Evolutionary conservation across 202 grass and related monocot species (phyloP).

Genomic region (Digitaria exilis): DNA sequence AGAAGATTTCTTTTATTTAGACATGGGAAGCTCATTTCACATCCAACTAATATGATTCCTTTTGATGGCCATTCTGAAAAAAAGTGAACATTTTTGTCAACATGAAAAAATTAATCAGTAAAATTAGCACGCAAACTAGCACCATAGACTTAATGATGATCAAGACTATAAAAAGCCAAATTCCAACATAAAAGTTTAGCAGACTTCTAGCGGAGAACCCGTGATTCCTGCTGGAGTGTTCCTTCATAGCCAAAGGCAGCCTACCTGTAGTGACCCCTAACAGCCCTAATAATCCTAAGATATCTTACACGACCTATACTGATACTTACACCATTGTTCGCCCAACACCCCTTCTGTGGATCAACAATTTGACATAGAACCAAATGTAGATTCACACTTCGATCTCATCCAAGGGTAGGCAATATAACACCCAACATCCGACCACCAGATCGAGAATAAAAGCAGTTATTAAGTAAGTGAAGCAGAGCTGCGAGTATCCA

Average conservation of each 20-base stretch:
- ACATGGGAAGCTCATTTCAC: not conserved
- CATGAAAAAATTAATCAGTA: not conserved
- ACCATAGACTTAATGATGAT: too few relatives aligned
- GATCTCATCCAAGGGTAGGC: not conserved
- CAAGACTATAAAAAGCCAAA: not conserved
- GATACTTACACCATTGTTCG: not conserved
- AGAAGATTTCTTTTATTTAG: not conserved
- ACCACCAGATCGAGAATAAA: slow-evolving; percentile 40
- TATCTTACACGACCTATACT: not conserved
- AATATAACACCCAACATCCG: slow-evolving; percentile 10
- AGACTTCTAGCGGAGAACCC: not conserved
- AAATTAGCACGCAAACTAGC: not conserved
- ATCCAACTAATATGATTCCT: not conserved
- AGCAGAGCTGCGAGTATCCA: not conserved
- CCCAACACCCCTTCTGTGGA: not conserved
- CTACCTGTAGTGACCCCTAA: slow-evolving; percentile 2
- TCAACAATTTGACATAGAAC: not conserved
- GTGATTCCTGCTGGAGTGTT: not conserved
- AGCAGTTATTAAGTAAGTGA: not conserved
- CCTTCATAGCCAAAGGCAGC: not conserved
- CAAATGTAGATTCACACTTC: not conserved
- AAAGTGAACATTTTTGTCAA: not conserved
- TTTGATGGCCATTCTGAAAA: not conserved
- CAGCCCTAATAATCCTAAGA: not conserved
- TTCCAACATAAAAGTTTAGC: not conserved